phyloP scores from a whole-genome alignment of 805 yeast species.

The Metschnikowia orientalis region DNA sequence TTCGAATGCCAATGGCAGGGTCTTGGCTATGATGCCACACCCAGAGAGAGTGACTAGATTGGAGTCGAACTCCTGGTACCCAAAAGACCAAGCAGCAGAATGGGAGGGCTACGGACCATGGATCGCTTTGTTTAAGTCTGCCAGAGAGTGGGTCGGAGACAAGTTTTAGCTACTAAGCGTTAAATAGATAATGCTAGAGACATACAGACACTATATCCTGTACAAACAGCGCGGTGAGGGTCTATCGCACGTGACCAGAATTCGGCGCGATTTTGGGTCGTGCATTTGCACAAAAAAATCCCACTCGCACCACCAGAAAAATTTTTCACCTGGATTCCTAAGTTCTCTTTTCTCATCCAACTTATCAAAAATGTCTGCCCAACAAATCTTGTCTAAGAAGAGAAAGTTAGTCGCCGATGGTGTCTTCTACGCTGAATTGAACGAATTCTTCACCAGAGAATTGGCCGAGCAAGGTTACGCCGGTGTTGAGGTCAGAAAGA shows the following conservation, averaged over 20 bases:
- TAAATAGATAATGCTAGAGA: too few species aligned
- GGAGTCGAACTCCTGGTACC: conserved; percentile 90
- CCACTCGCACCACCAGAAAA: conserved; percentile 5
- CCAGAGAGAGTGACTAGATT: conserved; percentile 91
- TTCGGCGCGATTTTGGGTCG: too few species aligned
- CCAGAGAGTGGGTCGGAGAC: conserved; percentile 85
- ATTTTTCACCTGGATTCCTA: conserved; percentile 3
- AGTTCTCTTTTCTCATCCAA: conserved; percentile 5
- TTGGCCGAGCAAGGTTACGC: conserved; percentile 99
- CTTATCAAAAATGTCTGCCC: conserved; percentile 23
- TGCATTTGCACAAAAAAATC: conserved; percentile 6
- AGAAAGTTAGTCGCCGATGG: conserved; percentile 99
- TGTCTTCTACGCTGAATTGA: conserved; percentile 99
- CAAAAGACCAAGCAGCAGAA: conserved; percentile 48
- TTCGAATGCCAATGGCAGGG: conserved; percentile 86
- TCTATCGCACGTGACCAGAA: too few species aligned
- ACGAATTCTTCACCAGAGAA: conserved; percentile 99
- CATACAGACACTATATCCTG: too few species aligned
- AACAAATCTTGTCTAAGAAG: conserved; percentile 77
- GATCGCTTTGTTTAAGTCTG: conserved; percentile 88
- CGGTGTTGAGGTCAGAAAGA: conserved; percentile 98
- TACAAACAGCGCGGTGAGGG: too few species aligned
- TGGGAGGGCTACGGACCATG: conserved; percentile 94
- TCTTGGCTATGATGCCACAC: conserved; percentile 98
- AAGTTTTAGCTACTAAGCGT: conserved; percentile 16